Percentiles rank a stretch among this genome's conserved stretches.
These are phyloP conservation scores for Saccharomycopsis microspora DNA, from an alignment of 805 yeast genomes.

Conservation along the genomic window DNA sequence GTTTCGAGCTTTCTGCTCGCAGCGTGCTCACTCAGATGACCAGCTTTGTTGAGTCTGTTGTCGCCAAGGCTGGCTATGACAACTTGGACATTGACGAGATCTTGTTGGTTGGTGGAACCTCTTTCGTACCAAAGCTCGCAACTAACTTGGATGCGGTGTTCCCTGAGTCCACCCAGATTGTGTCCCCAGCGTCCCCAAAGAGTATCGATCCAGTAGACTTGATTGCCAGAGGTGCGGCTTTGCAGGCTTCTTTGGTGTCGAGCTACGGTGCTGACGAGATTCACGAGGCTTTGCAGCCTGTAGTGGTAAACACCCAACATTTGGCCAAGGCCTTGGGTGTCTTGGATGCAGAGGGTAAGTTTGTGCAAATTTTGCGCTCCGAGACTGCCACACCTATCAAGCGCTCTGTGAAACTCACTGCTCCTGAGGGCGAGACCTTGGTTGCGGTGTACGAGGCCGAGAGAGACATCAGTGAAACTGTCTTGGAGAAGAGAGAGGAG, in stretches of 20 bases:
- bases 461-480: conserved; percentile 72
- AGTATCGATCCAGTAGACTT: conserved; percentile 84
- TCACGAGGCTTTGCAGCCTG: conserved; percentile 70
- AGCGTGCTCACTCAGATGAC: conserved; percentile 66
- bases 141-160: conserved; percentile 59
- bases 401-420: conserved; percentile 56
- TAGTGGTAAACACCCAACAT: conserved; percentile 83
- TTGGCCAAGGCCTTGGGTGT: conserved; percentile 76
- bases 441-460: conserved; percentile 79
- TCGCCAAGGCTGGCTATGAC: conserved; percentile 76
- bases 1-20: conserved; percentile 83
- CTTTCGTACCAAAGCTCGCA: conserved; percentile 87
- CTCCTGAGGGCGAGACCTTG: conserved; percentile 47
- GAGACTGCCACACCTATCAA: conserved; percentile 90
- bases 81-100: conserved; percentile 84
- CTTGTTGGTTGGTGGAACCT: conserved; percentile 84
- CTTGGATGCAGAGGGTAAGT: conserved; percentile 58
- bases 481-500: conserved; percentile 51
- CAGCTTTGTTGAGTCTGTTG: conserved; percentile 60
- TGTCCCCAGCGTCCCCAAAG: conserved; percentile 66
- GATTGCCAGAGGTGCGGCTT: conserved; percentile 88
- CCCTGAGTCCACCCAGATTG: conserved; percentile 59
- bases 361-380: conserved; percentile 60
- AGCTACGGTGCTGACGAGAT: conserved; percentile 76
- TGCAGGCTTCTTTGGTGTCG: conserved; percentile 84